Evolutionary conservation across 805 yeast species (phyloP).

Genomic region (Metahyphopichia silvanorum): DNA sequence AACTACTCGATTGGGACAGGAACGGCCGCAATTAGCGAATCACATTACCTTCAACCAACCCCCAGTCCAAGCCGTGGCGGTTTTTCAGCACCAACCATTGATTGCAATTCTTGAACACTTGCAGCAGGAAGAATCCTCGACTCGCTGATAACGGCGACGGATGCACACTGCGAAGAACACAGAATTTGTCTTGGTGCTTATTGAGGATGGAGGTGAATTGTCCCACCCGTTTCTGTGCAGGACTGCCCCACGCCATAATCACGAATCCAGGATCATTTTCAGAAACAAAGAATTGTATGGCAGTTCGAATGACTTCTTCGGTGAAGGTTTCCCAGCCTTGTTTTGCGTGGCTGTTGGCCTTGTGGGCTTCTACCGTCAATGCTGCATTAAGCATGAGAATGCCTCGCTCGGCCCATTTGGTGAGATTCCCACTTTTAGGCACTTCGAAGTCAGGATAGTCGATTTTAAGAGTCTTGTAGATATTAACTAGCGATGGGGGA

Average conservation of each 20-base stretch:
- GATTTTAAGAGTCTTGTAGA: conserved; percentile 69
- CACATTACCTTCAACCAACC: conserved; percentile 25
- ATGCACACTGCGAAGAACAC: conserved; percentile 74
- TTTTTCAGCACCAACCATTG: conserved; percentile 61
- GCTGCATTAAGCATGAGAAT: conserved; percentile 85
- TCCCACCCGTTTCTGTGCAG: conserved; percentile 63
- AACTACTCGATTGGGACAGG: background rate
- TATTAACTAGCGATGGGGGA: conserved; percentile 84
- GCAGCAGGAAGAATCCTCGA: conserved; percentile 73
- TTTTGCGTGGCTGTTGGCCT: conserved; percentile 88
- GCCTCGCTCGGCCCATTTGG: conserved; percentile 85
- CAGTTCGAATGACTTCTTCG: conserved; percentile 55
- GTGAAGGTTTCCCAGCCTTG: conserved; percentile 94
- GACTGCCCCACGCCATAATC: conserved; percentile 78
- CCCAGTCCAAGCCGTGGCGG: conserved; percentile 64
- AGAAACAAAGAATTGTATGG: conserved; percentile 48
- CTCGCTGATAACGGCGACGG: conserved; percentile 94
- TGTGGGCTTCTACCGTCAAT: conserved; percentile 87
- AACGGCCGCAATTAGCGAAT: conserved; percentile 10
- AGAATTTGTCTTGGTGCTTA: conserved; percentile 30
- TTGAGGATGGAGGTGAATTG: conserved; percentile 21
- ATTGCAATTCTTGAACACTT: conserved; percentile 73
- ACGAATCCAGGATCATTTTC: conserved; percentile 49
- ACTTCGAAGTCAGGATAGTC: conserved; percentile 65
- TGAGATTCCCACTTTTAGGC: conserved; percentile 67